Evolutionary conservation across 306 rosid genomes (phyloP).

Genomic region (Fagus crenata): DNA sequence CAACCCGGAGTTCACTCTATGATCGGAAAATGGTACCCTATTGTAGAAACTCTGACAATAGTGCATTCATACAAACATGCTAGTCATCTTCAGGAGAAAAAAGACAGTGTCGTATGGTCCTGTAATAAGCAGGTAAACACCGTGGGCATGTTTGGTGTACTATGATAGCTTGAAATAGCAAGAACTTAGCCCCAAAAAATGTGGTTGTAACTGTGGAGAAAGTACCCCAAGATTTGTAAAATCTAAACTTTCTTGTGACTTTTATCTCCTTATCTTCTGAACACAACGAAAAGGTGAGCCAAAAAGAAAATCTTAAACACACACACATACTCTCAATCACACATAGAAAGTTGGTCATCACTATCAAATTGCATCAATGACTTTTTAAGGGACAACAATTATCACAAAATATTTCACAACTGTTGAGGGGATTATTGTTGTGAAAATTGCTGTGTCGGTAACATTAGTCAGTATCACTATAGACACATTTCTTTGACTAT

Average conservation of each 20-base stretch:
- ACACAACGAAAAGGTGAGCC: slow-evolving; percentile 10
- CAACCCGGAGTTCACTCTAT: slow-evolving; percentile 46
- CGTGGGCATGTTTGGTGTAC: slow-evolving; percentile 5
- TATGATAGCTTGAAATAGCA: slow-evolving; percentile 18
- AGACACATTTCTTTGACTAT: slow-evolving; percentile 25
- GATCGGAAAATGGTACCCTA: slow-evolving; percentile 17
- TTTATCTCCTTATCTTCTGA: slow-evolving; percentile 19
- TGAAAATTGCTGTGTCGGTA: too few species aligned
- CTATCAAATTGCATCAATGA: neutral
- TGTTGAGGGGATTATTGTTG: too few species aligned
- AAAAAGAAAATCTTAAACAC: slow-evolving; percentile 16
- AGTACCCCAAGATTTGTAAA: neutral
- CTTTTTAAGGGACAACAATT: too few species aligned
- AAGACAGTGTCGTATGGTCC: slow-evolving; percentile 13
- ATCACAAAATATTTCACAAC: too few species aligned
- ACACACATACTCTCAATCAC: slow-evolving; percentile 16
- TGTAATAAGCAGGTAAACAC: slow-evolving; percentile 1
- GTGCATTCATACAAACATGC: slow-evolving; percentile 20
- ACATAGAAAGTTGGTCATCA: slow-evolving; percentile 8
- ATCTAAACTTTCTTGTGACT: slow-evolving; percentile 4
- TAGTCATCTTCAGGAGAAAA: slow-evolving; percentile 28
- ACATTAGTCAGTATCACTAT: too few species aligned
- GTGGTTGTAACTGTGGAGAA: neutral
- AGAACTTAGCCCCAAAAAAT: neutral
- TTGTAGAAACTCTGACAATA: slow-evolving; percentile 35